These are phyloP conservation scores for Withania somnifera DNA, from an alignment of 305 asterid species.

Conservation along the genomic window DNA sequence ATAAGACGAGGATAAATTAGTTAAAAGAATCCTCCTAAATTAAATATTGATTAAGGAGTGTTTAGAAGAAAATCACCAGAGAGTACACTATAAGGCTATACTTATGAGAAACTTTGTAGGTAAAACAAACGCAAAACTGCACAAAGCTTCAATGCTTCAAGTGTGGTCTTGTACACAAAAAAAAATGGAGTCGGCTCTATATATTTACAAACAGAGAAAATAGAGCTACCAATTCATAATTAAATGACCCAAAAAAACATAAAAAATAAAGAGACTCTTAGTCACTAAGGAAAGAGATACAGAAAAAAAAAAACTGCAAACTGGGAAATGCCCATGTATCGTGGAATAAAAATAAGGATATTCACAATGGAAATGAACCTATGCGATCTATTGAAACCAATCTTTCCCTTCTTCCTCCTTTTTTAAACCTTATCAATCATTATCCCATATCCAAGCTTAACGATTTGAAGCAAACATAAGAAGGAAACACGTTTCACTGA, in stretches of 20 bases:
- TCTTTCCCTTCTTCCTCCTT: neutral
- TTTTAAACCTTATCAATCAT: neutral
- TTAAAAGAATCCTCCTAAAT: too few relatives aligned
- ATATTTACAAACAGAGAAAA: neutral
- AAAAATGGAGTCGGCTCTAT: neutral
- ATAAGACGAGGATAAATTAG: neutral
- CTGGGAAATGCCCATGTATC: neutral
- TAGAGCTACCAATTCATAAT: neutral
- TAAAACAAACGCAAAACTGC: neutral
- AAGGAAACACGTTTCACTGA: neutral
- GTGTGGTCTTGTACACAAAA: neutral
- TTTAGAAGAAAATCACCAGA: too few relatives aligned
- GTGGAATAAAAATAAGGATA: neutral
- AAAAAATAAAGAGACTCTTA: neutral
- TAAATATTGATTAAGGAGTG: too few relatives aligned
- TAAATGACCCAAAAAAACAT: neutral
- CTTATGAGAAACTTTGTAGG: too few relatives aligned
- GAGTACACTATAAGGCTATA: neutral
- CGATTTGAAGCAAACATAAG: neutral
- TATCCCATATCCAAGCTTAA: conserved; percentile 6
- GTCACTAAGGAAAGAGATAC: neutral
- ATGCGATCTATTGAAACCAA: neutral
- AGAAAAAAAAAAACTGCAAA: neutral
- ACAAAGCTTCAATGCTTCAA: neutral
- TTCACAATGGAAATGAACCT: conserved; percentile 1